Percentiles rank a stretch among this genome's conserved stretches.
Evolutionary conservation across 257 asterid species (phyloP).

Genomic region (Paulownia fortunei): DNA sequence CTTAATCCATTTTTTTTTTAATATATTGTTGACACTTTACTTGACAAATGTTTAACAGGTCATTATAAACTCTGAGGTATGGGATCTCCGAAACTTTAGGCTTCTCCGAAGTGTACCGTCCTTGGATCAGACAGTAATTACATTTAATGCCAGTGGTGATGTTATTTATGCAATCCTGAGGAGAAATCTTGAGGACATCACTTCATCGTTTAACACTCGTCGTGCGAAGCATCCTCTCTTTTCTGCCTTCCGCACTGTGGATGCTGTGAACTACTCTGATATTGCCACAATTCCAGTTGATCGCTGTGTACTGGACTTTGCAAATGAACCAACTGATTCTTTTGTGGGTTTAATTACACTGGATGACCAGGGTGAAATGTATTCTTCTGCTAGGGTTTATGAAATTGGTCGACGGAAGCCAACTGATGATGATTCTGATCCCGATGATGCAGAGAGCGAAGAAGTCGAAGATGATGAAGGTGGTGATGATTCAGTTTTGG

Average conservation of each 20-base stretch:
- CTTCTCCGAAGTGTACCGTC: constrained; percentile 91
- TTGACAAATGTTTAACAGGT: no score
- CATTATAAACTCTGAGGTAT: constrained; percentile 92
- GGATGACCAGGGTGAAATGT: constrained; percentile 98
- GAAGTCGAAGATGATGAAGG: constrained; percentile 88
- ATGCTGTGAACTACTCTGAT: constrained; percentile 89
- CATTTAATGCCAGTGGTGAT: constrained; percentile 89
- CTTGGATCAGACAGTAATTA: constrained; percentile 80
- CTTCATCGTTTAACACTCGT: constrained; percentile 76
- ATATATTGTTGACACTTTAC: no score
- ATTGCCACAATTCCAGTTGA: constrained; percentile 92
- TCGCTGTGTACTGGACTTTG: constrained; percentile 94
- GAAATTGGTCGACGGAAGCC: constrained; percentile 95
- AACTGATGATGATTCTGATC: constrained; percentile 95
- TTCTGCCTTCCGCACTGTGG: constrained; percentile 93
- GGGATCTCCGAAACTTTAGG: constrained; percentile 92
- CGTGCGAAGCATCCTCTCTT: constrained; percentile 95
- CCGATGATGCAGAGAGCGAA: constrained; percentile 93
- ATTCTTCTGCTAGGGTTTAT: constrained; percentile 87
- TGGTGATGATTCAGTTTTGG: constrained; percentile 69
- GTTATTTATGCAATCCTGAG: constrained; percentile 90
- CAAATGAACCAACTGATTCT: constrained; percentile 92
- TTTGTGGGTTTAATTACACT: constrained; percentile 86
- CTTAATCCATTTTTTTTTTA: no score
- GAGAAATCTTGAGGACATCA: constrained; percentile 93